These are phyloP conservation scores for Saccharomycopsis phalli DNA, from an alignment of 1,139 yeast genomes.

Conservation along the genomic window DNA sequence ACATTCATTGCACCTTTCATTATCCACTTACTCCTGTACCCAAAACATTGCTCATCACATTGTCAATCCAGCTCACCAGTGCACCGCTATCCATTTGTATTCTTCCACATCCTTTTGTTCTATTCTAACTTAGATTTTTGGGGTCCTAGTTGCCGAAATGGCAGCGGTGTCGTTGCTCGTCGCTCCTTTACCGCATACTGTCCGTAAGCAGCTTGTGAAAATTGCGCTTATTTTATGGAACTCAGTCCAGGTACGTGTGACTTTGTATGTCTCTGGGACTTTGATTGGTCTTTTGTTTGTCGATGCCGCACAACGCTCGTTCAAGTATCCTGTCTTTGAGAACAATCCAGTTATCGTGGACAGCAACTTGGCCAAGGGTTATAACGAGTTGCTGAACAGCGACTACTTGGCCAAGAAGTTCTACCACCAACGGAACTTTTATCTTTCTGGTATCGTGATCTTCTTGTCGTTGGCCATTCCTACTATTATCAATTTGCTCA, in stretches of 20 bases:
- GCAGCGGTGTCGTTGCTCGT: slow-evolving; percentile 10
- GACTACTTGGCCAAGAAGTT: slow-evolving; percentile 19
- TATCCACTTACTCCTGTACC: no score
- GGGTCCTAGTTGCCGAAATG: slow-evolving; percentile 15
- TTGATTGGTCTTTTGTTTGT: slow-evolving; percentile 14
- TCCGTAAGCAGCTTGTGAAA: slow-evolving; percentile 15
- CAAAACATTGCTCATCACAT: no score
- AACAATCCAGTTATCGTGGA: background rate
- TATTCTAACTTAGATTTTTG: slow-evolving; percentile 12
- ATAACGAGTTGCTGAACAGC: slow-evolving; percentile 17
- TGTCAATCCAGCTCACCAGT: background rate
- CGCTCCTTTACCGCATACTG: slow-evolving; percentile 17
- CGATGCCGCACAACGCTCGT: slow-evolving; percentile 19
- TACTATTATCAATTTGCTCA: slow-evolving; percentile 15
- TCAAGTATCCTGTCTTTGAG: slow-evolving; percentile 10
- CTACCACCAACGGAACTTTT: slow-evolving; percentile 20
- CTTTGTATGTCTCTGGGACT: slow-evolving; percentile 9
- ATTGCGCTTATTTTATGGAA: slow-evolving; percentile 5
- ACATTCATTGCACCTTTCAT: no score
- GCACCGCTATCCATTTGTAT: background rate
- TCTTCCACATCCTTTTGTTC: background rate
- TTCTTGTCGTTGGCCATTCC: slow-evolving; percentile 19
- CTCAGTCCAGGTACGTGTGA: slow-evolving; percentile 11
- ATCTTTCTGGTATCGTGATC: slow-evolving; percentile 18
- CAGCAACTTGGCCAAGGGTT: slow-evolving; percentile 10